phyloP scores from a whole-genome alignment of 2,329 filamentous ascomycete species.

The Diplodia intermedia region DNA sequence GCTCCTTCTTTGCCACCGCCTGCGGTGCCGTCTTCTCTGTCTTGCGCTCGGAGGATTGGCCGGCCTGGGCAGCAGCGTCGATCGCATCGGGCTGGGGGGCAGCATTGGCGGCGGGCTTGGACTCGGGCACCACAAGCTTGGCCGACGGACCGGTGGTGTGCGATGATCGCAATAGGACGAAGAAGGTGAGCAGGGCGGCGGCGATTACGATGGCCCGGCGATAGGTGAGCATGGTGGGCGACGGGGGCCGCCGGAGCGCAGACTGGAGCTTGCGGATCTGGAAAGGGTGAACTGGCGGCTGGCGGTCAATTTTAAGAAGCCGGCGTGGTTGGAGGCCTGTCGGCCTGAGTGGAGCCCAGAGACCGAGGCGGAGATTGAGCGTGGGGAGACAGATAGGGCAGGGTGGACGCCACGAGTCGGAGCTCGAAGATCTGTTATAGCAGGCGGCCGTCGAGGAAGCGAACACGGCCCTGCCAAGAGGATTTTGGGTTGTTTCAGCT shows the following conservation, averaged over 20 bases:
- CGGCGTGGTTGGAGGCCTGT: slow-evolving; percentile 17
- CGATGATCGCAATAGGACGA: slow-evolving; percentile 72
- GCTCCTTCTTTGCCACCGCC: slow-evolving; percentile 50
- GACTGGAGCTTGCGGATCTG: slow-evolving; percentile 25
- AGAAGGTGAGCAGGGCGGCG: slow-evolving; percentile 69
- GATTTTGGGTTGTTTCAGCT: slow-evolving; percentile 26
- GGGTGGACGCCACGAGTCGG: slow-evolving; percentile 2
- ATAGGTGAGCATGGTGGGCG: slow-evolving; percentile 74
- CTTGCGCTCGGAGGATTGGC: slow-evolving; percentile 33
- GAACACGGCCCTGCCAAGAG: slow-evolving; percentile 26
- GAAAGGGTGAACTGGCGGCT: slow-evolving; percentile 1
- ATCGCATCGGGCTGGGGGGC: neutral
- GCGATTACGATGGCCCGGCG: slow-evolving; percentile 77
- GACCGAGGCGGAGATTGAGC: slow-evolving; percentile 26
- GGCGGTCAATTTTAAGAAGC: slow-evolving; percentile 14
- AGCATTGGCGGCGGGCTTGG: slow-evolving; percentile 41
- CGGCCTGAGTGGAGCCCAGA: slow-evolving; percentile 18
- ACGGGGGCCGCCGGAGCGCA: slow-evolving; percentile 23
- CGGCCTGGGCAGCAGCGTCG: neutral
- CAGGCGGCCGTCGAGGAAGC: slow-evolving; percentile 1
- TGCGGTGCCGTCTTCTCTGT: slow-evolving; percentile 36
- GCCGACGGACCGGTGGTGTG: slow-evolving; percentile 49
- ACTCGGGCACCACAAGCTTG: slow-evolving; percentile 38
- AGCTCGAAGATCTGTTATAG: slow-evolving; percentile 1
- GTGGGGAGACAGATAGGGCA: neutral